phyloP scores from a whole-genome alignment of 2,329 filamentous ascomycete species.

The Gaeumannomyces sp. region DNA sequence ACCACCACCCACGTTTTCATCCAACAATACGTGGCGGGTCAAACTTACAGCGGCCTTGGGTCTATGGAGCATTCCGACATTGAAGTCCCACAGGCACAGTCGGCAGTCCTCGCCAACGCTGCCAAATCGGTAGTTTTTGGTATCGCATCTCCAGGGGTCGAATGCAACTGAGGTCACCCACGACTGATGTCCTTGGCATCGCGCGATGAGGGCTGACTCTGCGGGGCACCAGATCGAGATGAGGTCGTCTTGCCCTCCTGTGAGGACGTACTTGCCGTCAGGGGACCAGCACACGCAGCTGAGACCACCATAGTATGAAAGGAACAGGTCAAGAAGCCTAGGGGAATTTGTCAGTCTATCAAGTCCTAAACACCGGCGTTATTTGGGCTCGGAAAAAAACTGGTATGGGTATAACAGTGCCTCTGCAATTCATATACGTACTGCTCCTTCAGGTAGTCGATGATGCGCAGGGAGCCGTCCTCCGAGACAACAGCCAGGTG shows the following conservation, averaged over 20 bases:
- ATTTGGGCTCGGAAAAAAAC: no score
- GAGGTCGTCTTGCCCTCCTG: slow-evolving; percentile 91
- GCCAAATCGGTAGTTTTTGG: slow-evolving; percentile 90
- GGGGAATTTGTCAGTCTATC: neutral
- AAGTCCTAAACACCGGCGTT: neutral
- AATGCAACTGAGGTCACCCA: slow-evolving; percentile 94
- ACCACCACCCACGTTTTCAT: neutral
- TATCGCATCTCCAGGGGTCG: slow-evolving; percentile 95
- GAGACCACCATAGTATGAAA: slow-evolving; percentile 88
- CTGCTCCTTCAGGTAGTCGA: slow-evolving; percentile 90
- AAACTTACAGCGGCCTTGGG: slow-evolving; percentile 67
- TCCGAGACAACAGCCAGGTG: slow-evolving; percentile 88
- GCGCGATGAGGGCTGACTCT: slow-evolving; percentile 77
- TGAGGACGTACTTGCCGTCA: slow-evolving; percentile 91
- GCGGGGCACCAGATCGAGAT: slow-evolving; percentile 92
- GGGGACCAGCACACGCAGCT: slow-evolving; percentile 96
- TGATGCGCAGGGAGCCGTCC: slow-evolving; percentile 80
- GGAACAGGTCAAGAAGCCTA: slow-evolving; percentile 79
- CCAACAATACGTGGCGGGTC: slow-evolving; percentile 3
- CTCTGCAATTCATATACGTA: slow-evolving; percentile 35
- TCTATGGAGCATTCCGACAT: slow-evolving; percentile 88
- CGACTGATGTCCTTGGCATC: slow-evolving; percentile 91
- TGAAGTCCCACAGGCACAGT: slow-evolving; percentile 94
- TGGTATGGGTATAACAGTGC: neutral
- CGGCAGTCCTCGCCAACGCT: slow-evolving; percentile 93